phyloP scores from a whole-genome alignment of 1,284 basidiomycete species.

The Pseudozyma flocculosa region DNA sequence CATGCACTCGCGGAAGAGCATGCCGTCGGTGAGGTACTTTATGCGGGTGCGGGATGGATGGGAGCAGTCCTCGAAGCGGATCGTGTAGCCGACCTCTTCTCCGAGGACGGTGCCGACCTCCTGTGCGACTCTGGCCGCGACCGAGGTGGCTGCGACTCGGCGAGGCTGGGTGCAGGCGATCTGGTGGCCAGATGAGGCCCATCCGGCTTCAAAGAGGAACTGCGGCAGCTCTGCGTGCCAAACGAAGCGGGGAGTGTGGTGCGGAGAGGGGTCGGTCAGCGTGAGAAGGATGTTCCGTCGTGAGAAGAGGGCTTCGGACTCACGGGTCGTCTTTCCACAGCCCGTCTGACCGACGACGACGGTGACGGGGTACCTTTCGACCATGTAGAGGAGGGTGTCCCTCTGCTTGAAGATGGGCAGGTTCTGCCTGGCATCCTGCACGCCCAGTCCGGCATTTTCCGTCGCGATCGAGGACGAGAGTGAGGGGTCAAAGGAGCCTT shows the following conservation, averaged over 20 bases:
- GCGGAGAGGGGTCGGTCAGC: neutral
- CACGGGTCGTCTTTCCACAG: slow-evolving; percentile 50
- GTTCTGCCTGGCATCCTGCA: slow-evolving; percentile 87
- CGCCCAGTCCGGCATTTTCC: slow-evolving; percentile 77
- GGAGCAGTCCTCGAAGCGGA: slow-evolving; percentile 59
- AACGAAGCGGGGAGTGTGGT: too few relatives aligned
- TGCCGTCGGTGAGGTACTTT: slow-evolving; percentile 52
- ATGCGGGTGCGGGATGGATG: slow-evolving; percentile 54
- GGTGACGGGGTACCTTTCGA: slow-evolving; percentile 78
- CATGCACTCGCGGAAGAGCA: slow-evolving; percentile 48
- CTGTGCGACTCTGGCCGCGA: slow-evolving; percentile 58
- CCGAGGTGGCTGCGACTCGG: slow-evolving; percentile 56
- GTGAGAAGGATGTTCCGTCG: neutral
- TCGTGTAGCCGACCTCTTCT: slow-evolving; percentile 70
- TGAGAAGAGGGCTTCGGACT: slow-evolving; percentile 1
- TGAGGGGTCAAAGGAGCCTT: slow-evolving; percentile 63
- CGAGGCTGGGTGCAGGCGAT: slow-evolving; percentile 59
- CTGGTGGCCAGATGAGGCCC: slow-evolving; percentile 47
- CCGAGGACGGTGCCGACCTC: slow-evolving; percentile 64
- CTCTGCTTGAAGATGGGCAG: slow-evolving; percentile 87
- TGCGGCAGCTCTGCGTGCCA: slow-evolving; percentile 83
- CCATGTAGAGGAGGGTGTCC: slow-evolving; percentile 74
- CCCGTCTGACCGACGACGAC: slow-evolving; percentile 65
- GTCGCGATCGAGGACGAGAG: neutral
- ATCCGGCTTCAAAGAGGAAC: slow-evolving; percentile 79